phyloP scores from a whole-genome alignment of 257 asterid species.

The Nicotiana knightiana region DNA sequence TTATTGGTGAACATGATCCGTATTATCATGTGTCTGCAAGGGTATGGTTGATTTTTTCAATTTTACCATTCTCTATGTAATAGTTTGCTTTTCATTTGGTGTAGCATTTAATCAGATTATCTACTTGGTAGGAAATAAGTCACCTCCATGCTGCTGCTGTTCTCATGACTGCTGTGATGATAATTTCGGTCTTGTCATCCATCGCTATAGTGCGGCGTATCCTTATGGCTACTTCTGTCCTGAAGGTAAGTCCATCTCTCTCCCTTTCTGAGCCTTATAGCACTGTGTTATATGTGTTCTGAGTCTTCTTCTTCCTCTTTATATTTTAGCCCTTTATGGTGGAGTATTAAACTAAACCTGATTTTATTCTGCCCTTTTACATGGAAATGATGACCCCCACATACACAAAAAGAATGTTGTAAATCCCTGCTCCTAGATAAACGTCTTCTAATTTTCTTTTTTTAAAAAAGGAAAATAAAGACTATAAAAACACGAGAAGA shows the following conservation, averaged over 20 bases:
- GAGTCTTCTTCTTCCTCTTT: background rate
- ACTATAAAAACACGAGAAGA: background rate
- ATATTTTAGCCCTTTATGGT: background rate
- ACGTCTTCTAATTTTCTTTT: too few relatives aligned
- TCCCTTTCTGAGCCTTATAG: slow-evolving; percentile 4
- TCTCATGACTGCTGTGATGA: slow-evolving; percentile 75
- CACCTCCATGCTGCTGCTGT: slow-evolving; percentile 92
- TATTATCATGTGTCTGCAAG: slow-evolving; percentile 84
- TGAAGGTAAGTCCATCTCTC: slow-evolving; percentile 55
- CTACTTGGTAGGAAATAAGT: slow-evolving; percentile 59
- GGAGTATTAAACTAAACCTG: background rate
- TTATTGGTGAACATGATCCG: slow-evolving; percentile 90
- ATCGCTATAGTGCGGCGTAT: slow-evolving; percentile 91
- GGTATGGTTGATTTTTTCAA: slow-evolving; percentile 41
- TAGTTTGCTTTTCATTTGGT: background rate
- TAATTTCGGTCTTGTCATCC: slow-evolving; percentile 74
- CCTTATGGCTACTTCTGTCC: slow-evolving; percentile 96
- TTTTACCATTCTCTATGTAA: slow-evolving; percentile 4
- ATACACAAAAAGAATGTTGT: background rate
- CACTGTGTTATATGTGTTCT: background rate
- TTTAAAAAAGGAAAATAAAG: background rate
- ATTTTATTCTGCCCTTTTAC: background rate
- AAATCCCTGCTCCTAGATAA: background rate
- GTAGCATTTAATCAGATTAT: slow-evolving; percentile 14
- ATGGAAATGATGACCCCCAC: background rate